Base-by-base conservation (phyloP, 2,329 filamentous ascomycete genomes). In the Colletotrichum trifolii region DNA sequence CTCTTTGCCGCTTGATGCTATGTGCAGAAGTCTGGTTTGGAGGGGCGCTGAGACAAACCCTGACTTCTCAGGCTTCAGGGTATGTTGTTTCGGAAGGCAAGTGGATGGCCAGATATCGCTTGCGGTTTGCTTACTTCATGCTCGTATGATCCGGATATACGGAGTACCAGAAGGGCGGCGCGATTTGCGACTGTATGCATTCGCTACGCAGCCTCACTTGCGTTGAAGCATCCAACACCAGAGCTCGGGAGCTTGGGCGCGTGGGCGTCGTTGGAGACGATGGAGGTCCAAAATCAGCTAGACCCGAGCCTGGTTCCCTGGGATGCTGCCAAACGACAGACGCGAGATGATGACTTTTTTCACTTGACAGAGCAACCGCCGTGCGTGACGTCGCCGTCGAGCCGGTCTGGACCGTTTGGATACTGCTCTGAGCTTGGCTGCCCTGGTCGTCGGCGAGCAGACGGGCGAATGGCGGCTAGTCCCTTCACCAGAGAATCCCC, bases 21-120 rank as follows among this genome's bases (percentile, higher is more conserved):
- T 39, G 46, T 34, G 43, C 17, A 40, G 53, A 45, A 50, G 34
- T 39, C 17, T 15, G 50, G 53, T 36, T 43, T 65, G 43, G 35
- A 36, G 6, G 46, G 54, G 38, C 47, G 48, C 54, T 54, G 60
- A 54, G 53, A 54, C 47, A 50, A 48, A 55, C 48, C 54, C 64
- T 66, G 48, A 59, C 38, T 35, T 36, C 42, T 36, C 45, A 43
- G 53, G 42, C 25, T 60, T 57, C 53, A 43, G 42, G 36, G 48
- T 43, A 40, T 59, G 53, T 46, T 54, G 48, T 59, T 66, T 58
- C 54, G 60, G 53, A 66, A 64, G 48, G 43, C 46, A 45, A 58
- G 64, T 57, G 42, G 60, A 25, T 25, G 25, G 60, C 42, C 42
- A 39, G 42, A 49, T 66, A 43, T 42, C 54, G 54, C 64, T 64